A percentile compares a stretch with the other conserved stretches of the same genome.
These are phyloP conservation scores for Diaporthe citri DNA, from an alignment of 2,329 filamentous ascomycete genomes.

Conservation along the genomic window DNA sequence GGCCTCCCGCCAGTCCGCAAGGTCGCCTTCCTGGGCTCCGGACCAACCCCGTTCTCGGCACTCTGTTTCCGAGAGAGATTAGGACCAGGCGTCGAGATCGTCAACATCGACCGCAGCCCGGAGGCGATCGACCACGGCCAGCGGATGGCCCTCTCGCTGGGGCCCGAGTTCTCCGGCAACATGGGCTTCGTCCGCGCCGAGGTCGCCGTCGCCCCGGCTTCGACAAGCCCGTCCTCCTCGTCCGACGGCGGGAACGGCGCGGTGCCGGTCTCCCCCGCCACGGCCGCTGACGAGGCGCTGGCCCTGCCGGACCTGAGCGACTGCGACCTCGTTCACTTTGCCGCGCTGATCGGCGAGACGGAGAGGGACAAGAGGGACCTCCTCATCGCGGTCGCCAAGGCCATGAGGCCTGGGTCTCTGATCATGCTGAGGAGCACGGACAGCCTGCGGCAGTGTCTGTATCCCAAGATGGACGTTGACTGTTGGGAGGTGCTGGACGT, in stretches of 20 bases:
- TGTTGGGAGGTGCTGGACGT: slow-evolving; percentile 28
- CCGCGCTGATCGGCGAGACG: slow-evolving; percentile 32
- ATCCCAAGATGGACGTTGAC: slow-evolving; percentile 35
- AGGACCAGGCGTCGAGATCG: slow-evolving; percentile 19
- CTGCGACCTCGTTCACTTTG: slow-evolving; percentile 33
- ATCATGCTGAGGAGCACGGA: slow-evolving; percentile 35
- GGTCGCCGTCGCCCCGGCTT: background rate
- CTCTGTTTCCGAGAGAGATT: slow-evolving; percentile 35
- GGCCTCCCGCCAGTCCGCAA: slow-evolving; percentile 25
- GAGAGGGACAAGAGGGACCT: slow-evolving; percentile 34
- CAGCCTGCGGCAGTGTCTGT: slow-evolving; percentile 32
- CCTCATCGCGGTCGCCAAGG: slow-evolving; percentile 26
- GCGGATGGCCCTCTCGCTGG: slow-evolving; percentile 19
- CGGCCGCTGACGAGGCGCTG: no score
- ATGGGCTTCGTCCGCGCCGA: slow-evolving; percentile 31
- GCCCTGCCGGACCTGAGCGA: background rate
- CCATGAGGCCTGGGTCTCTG: slow-evolving; percentile 21
- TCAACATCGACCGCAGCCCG: slow-evolving; percentile 35
- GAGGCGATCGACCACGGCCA: slow-evolving; percentile 31
- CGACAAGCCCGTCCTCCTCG: background rate
- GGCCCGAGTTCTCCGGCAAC: slow-evolving; percentile 13
- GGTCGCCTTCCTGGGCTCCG: slow-evolving; percentile 31
- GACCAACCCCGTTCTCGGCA: slow-evolving; percentile 29
- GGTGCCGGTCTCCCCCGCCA: no score
- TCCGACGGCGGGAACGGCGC: background rate